Evolutionary conservation across 768 basidiomycete genomes (phyloP).

Genomic region (Boletellus ananiceps): DNA sequence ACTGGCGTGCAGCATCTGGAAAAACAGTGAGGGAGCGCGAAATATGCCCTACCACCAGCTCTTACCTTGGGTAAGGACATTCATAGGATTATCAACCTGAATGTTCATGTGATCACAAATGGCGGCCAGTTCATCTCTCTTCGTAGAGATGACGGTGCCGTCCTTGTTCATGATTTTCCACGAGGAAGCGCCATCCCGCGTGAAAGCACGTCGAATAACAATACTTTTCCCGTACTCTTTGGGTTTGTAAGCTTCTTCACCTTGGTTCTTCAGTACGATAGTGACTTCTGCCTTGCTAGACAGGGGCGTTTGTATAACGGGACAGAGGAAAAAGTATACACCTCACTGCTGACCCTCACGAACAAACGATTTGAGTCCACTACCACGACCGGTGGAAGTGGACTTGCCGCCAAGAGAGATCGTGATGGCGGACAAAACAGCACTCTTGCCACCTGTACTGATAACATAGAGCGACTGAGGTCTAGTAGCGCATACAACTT

Average conservation of each 20-base stretch:
- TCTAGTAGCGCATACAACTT: constrained; percentile 30
- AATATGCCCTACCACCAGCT: neutral
- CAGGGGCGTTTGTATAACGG: constrained; percentile 36
- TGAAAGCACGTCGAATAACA: constrained; percentile 76
- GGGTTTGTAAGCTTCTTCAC: constrained; percentile 82
- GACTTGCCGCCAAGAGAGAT: constrained; percentile 94
- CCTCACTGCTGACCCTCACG: constrained; percentile 75
- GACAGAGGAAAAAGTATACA: neutral
- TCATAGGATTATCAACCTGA: constrained; percentile 95
- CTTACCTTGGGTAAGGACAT: constrained; percentile 81
- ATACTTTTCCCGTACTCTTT: constrained; percentile 86
- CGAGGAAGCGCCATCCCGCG: constrained; percentile 63
- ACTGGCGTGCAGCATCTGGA: constrained; percentile 49
- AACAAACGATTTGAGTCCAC: constrained; percentile 79
- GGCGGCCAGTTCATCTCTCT: constrained; percentile 77
- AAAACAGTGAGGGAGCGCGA: neutral
- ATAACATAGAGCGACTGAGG: neutral
- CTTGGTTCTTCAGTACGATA: constrained; percentile 82
- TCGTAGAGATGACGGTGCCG: constrained; percentile 62
- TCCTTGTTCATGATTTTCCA: constrained; percentile 83
- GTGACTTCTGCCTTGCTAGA: constrained; percentile 57
- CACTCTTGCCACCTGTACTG: constrained; percentile 84
- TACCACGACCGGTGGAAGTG: constrained; percentile 83
- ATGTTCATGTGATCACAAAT: constrained; percentile 97
- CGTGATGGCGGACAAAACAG: constrained; percentile 87